phyloP scores from a whole-genome alignment of 768 basidiomycete genomes.

The Mycena rosella region DNA sequence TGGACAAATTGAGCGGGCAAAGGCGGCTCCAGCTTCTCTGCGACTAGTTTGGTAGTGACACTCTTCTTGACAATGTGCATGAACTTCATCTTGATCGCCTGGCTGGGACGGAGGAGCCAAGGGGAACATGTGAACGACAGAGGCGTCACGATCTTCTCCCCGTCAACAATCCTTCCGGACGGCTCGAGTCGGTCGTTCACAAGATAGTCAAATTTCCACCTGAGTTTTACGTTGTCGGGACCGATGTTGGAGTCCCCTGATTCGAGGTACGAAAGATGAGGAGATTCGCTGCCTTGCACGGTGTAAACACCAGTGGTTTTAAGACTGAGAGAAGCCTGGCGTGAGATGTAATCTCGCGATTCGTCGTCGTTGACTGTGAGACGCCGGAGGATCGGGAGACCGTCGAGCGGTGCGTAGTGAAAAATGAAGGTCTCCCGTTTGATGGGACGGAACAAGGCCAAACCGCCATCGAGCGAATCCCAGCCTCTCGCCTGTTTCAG shows the following conservation, averaged over 20 bases:
- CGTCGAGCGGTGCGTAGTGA: slow-evolving; percentile 78
- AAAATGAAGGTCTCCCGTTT: slow-evolving; percentile 72
- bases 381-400: slow-evolving; percentile 76
- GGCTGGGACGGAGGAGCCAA: slow-evolving; percentile 68
- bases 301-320: slow-evolving; percentile 83
- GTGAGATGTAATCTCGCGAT: slow-evolving; percentile 79
- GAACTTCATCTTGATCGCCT: slow-evolving; percentile 75
- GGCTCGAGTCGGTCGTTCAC: slow-evolving; percentile 69
- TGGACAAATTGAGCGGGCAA: neutral
- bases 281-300: slow-evolving; percentile 74
- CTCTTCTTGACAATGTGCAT: slow-evolving; percentile 82
- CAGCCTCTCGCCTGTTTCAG: slow-evolving; percentile 45
- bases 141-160: slow-evolving; percentile 81
- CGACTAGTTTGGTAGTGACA: slow-evolving; percentile 71
- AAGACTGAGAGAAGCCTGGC: slow-evolving; percentile 77
- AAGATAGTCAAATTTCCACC: slow-evolving; percentile 86
- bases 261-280: slow-evolving; percentile 41
- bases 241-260: slow-evolving; percentile 36
- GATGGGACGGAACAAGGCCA: slow-evolving; percentile 76
- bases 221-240: slow-evolving; percentile 56
- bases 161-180: slow-evolving; percentile 62
- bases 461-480: slow-evolving; percentile 54
- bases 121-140: slow-evolving; percentile 84
- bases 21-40: slow-evolving; percentile 70
- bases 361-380: slow-evolving; percentile 77